Percentiles rank a stretch among this genome's conserved stretches.
Conservation (phyloP, 768 basidiomycete genomes). For the Naganishia randhawae region DNA sequence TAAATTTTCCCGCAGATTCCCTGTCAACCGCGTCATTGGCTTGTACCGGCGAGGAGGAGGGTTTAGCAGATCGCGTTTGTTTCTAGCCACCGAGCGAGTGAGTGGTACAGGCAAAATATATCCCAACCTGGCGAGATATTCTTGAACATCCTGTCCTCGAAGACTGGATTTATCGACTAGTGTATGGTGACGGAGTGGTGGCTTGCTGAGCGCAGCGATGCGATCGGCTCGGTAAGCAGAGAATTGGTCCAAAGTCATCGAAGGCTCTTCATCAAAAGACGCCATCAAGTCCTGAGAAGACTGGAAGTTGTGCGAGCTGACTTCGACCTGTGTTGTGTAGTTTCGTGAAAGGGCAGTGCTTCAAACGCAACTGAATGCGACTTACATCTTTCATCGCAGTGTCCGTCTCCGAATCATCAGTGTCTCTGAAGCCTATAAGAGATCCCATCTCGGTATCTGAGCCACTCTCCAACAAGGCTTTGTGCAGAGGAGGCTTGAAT, state of each 20-base stretch:
- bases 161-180: not conserved
- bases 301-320: not conserved
- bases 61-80: not conserved
- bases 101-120: slow-evolving; percentile 16
- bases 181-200: not conserved
- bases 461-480: not conserved
- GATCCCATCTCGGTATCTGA: slow-evolving; percentile 10
- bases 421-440: not conserved
- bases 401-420: slow-evolving; percentile 5
- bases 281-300: not conserved
- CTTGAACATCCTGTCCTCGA: slow-evolving; percentile 6
- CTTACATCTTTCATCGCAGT: slow-evolving; percentile 10
- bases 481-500: slow-evolving; percentile 5
- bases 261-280: not conserved
- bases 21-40: slow-evolving; percentile 1
- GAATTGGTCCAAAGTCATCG: slow-evolving; percentile 18
- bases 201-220: not conserved
- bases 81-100: not conserved
- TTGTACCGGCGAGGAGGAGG: slow-evolving; percentile 1
- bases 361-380: not conserved
- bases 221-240: slow-evolving; percentile 1
- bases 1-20: slow-evolving; percentile 3
- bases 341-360: not conserved
- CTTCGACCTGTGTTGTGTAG: not conserved
- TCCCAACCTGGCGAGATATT: not conserved